Evolutionary conservation across 345 rosid genomes (phyloP), one percentile per base, ranked within the genome.

Genomic region (Dipteronia dyeriana): DNA sequence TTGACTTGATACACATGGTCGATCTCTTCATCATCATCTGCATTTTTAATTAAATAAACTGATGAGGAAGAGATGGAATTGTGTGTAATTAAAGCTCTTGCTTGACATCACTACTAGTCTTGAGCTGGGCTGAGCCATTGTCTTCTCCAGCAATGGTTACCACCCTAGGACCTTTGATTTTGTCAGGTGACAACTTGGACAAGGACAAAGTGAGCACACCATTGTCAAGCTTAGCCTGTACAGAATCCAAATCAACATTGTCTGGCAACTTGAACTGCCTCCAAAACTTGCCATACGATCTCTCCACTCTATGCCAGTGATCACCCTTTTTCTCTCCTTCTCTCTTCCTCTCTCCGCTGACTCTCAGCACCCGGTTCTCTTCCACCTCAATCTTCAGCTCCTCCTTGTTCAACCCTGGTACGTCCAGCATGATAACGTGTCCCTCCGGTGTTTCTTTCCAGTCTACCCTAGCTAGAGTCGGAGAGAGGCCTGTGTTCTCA

Each of bases 391-490:
- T 87, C 89, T 92, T 94, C n/a, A 94, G 47, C 73, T 90, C 97
- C 39, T 92, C 94, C 78, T 84, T 90, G 83, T 80, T 87, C 91
- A 94, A 4, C 73, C 97, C 98, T 0, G 98, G 97, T 0, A 94
- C 89, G 41, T 94, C 97, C 10, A 94, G 77, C 86, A 45, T 83
- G 13, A 94, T 88, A 31, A 83, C 75, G 47, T 94, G 97, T 23
- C 88, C 84, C n/a, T 88, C 89, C 1, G 88, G 85, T 1, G 96
- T 94, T 78, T 94, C 98, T 71, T 92, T 92, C 98, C 98, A 91
- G 87, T 94, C 97, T 7, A 91, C 98, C 73, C 88, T 86, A 0
- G 91, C 88, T 0, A 34, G 38, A 34, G 38, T 34, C 38, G 88
- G 91, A 1, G 89, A 82, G 4, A 82, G 78, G 11, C 83, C 83